These are phyloP conservation scores for Metarhizium brunneum DNA, from an alignment of 2,329 filamentous ascomycete species.

Conservation along the genomic window DNA sequence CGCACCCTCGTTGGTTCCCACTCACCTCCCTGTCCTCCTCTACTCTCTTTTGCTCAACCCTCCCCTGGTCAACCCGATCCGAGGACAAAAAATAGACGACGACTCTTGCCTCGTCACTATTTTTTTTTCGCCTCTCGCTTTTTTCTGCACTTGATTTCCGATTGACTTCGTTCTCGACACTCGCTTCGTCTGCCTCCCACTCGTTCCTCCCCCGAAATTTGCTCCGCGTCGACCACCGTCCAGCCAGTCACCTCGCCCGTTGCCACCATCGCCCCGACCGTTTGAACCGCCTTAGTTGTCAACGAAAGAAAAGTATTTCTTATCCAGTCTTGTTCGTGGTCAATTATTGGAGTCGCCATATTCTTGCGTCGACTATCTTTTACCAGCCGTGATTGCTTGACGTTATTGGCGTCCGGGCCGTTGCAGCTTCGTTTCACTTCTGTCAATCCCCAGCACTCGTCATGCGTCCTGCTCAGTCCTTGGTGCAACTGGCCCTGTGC, in stretches of 20 bases:
- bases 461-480: conserved; percentile 38
- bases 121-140: conserved; percentile 10
- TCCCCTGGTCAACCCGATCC: conserved; percentile 1
- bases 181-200: conserved; percentile 5
- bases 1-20: not conserved
- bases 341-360: not conserved
- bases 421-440: not conserved
- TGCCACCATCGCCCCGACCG: conserved; percentile 2
- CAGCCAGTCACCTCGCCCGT: conserved; percentile 6
- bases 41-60: not conserved
- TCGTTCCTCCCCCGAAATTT: conserved; percentile 5
- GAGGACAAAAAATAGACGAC: not conserved
- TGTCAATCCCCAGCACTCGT: not conserved
- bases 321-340: not conserved
- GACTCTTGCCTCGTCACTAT: not conserved
- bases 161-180: conserved; percentile 7
- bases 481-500: conserved; percentile 40
- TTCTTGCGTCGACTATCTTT: not conserved
- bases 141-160: conserved; percentile 1
- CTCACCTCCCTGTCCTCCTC: not conserved
- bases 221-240: not conserved
- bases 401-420: not conserved
- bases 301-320: not conserved
- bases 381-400: not conserved
- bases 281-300: not conserved